A percentile compares a stretch with the other conserved stretches of the same genome.
Evolutionary conservation across 2,329 filamentous ascomycete genomes (phyloP).

Genomic region (Fonsecaea nubica): DNA sequence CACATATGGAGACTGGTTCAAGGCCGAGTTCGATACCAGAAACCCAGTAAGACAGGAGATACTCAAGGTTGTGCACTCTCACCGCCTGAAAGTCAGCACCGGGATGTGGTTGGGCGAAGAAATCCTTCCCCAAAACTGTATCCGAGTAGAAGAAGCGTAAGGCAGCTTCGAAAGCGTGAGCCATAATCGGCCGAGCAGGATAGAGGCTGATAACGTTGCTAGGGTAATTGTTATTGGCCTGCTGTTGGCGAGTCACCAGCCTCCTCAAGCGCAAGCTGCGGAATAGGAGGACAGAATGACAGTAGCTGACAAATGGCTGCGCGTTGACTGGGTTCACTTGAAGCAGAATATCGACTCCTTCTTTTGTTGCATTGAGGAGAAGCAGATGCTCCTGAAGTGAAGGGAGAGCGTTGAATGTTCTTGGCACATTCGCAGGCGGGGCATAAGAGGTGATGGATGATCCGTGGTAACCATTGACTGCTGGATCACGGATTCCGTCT

Average conservation of each 20-base stretch:
- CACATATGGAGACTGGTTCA: slow-evolving; percentile 34
- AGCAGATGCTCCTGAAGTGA: slow-evolving; percentile 37
- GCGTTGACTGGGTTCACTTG: slow-evolving; percentile 31
- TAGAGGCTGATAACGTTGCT: slow-evolving; percentile 36
- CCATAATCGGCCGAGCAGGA: slow-evolving; percentile 31
- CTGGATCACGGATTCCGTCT: slow-evolving; percentile 3
- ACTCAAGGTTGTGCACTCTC: slow-evolving; percentile 36
- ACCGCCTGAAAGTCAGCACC: slow-evolving; percentile 27
- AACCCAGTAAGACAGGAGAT: slow-evolving; percentile 40
- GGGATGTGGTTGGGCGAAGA: slow-evolving; percentile 30
- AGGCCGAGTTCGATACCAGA: slow-evolving; percentile 39
- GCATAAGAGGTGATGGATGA: slow-evolving; percentile 4
- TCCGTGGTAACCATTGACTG: slow-evolving; percentile 22
- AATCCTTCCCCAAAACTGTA: slow-evolving; percentile 36
- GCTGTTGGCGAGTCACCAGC: slow-evolving; percentile 29
- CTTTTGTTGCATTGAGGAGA: slow-evolving; percentile 34
- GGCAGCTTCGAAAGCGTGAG: slow-evolving; percentile 40
- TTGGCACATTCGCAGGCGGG: slow-evolving; percentile 12
- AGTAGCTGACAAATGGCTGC: slow-evolving; percentile 34
- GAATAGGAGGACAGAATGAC: slow-evolving; percentile 34
- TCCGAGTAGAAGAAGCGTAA: slow-evolving; percentile 40
- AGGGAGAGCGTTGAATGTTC: slow-evolving; percentile 25
- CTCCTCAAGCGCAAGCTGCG: slow-evolving; percentile 36
- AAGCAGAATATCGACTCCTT: slow-evolving; percentile 35
- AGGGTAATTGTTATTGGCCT: slow-evolving; percentile 14